Percentiles rank a stretch among this genome's conserved stretches.
phyloP scores from a whole-genome alignment of 2,329 filamentous ascomycete species.

The Exophiala lecanii-corni region DNA sequence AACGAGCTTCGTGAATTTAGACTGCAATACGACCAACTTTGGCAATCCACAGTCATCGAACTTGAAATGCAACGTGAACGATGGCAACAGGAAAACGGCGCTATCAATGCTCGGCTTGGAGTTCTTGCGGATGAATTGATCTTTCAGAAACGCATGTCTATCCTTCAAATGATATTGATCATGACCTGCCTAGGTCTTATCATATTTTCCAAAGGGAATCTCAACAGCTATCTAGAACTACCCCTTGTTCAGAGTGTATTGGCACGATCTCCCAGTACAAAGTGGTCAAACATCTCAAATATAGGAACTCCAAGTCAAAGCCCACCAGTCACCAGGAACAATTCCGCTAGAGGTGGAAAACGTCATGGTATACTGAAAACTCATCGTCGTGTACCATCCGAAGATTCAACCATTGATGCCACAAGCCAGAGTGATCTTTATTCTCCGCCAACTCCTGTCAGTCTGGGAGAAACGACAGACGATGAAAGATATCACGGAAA shows the following conservation, averaged over 20 bases:
- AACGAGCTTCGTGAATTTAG: slow-evolving; percentile 72
- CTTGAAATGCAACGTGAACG: slow-evolving; percentile 84
- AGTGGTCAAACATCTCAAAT: slow-evolving; percentile 19
- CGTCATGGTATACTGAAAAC: slow-evolving; percentile 23
- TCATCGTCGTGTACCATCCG: slow-evolving; percentile 21
- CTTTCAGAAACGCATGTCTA: slow-evolving; percentile 82
- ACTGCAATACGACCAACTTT: slow-evolving; percentile 89
- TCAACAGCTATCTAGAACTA: slow-evolving; percentile 42
- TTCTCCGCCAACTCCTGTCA: slow-evolving; percentile 23
- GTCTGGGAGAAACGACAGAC: slow-evolving; percentile 22
- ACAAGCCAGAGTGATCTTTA: slow-evolving; percentile 21
- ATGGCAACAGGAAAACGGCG: slow-evolving; percentile 75
- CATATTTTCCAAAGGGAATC: slow-evolving; percentile 59
- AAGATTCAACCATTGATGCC: slow-evolving; percentile 19
- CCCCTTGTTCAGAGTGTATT: slow-evolving; percentile 46
- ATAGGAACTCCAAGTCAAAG: slow-evolving; percentile 16
- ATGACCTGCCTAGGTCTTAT: slow-evolving; percentile 83
- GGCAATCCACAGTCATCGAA: slow-evolving; percentile 91
- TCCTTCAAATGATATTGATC: slow-evolving; percentile 82
- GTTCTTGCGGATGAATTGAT: slow-evolving; percentile 89
- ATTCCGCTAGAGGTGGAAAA: slow-evolving; percentile 10
- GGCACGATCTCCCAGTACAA: slow-evolving; percentile 38
- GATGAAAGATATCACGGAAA: slow-evolving; percentile 10
- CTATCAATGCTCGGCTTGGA: slow-evolving; percentile 73
- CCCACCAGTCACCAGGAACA: slow-evolving; percentile 13